Conservation (phyloP, 306 rosid species). For the Quercus wislizeni region DNA sequence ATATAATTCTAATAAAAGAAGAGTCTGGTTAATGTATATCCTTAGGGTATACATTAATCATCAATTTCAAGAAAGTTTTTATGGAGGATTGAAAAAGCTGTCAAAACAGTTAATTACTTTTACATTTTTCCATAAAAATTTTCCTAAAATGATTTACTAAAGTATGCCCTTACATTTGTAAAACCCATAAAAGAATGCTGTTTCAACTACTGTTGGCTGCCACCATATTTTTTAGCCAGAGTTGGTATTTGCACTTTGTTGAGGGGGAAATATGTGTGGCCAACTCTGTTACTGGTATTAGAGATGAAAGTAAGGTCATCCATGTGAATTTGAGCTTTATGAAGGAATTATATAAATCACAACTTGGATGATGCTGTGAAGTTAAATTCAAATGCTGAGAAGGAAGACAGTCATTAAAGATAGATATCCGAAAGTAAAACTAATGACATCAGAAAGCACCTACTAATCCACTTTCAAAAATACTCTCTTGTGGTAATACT, state of each 20-base stretch:
- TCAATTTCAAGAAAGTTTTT: accelerated
- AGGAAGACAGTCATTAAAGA: neutral
- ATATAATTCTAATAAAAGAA: too few relatives aligned
- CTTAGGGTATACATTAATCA: too few relatives aligned
- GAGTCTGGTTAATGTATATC: accelerated
- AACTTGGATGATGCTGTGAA: neutral
- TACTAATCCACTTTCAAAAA: neutral
- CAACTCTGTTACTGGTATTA: neutral
- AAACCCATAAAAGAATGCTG: too few relatives aligned
- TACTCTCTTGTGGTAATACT: too few relatives aligned
- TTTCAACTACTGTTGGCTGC: neutral
- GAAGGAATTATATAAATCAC: neutral
- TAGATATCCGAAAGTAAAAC: neutral
- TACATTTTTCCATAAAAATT: accelerated
- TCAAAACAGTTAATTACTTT: too few relatives aligned
- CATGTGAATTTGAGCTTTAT: neutral
- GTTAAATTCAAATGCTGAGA: neutral
- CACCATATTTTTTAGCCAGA: neutral
- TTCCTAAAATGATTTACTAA: accelerated
- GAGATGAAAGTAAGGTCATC: neutral
- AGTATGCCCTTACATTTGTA: accelerated
- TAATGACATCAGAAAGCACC: neutral
- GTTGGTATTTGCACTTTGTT: neutral
- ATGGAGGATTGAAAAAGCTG: accelerated
- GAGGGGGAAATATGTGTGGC: neutral